phyloP scores from a whole-genome alignment of 176 grass and related monocot genomes.

The Secale cereale region DNA sequence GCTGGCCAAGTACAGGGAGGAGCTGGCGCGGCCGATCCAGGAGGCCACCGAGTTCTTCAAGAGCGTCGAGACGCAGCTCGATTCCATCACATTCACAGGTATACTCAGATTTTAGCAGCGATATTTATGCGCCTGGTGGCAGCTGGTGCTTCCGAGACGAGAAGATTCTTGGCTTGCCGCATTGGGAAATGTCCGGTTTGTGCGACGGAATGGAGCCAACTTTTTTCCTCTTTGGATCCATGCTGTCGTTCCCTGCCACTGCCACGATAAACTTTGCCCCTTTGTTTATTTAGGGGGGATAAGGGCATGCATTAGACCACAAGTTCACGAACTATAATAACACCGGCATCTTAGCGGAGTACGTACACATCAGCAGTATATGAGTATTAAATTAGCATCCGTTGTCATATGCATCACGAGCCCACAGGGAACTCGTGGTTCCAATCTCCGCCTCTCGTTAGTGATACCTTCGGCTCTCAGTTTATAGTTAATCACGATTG shows the following conservation, averaged over 20 bases:
- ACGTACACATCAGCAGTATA: not conserved
- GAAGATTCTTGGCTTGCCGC: constrained; percentile 20
- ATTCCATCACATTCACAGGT: constrained; percentile 60
- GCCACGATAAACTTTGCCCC: not conserved
- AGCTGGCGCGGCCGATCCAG: constrained; percentile 67
- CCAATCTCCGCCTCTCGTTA: constrained; percentile 23
- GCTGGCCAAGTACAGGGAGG: constrained; percentile 69
- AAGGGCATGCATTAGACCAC: constrained; percentile 21
- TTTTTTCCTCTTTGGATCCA: constrained; percentile 27
- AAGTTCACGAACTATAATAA: not conserved
- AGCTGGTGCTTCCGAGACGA: constrained; percentile 4
- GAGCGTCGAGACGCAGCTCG: constrained; percentile 61
- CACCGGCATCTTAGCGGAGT: not conserved
- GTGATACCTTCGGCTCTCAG: not conserved
- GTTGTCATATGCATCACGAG: constrained; percentile 25
- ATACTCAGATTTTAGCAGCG: not conserved
- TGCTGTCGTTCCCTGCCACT: constrained; percentile 17
- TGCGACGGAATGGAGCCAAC: not conserved
- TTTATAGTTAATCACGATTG: not conserved
- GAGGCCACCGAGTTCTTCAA: constrained; percentile 76
- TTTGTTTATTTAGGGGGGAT: constrained; percentile 22
- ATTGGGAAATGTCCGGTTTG: constrained; percentile 34
- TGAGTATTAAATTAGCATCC: not conserved
- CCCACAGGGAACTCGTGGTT: constrained; percentile 16
- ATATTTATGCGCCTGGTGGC: not conserved